A percentile compares a stretch with the other conserved stretches of the same genome.
Evolutionary conservation across 164 flowering plant genomes (phyloP).

Genomic region (Malania oleifera): DNA sequence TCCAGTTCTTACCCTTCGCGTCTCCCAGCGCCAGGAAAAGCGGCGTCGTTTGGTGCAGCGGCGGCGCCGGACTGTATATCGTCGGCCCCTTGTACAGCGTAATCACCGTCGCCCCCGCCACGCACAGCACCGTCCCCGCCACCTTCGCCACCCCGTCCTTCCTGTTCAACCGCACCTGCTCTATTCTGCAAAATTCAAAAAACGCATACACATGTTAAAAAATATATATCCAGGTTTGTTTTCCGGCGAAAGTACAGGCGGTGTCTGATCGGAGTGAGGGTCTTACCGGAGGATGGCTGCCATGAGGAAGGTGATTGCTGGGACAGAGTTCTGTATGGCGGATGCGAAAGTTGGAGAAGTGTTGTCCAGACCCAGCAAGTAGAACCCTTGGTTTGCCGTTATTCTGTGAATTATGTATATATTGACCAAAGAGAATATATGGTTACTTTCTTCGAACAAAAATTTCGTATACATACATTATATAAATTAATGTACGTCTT

Average conservation of each 20-base stretch:
- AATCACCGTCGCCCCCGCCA: conserved; percentile 87
- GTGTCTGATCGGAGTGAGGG: no score
- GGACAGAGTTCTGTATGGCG: conserved; percentile 96
- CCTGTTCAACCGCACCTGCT: conserved; percentile 64
- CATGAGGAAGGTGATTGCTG: conserved; percentile 98
- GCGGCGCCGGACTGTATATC: conserved; percentile 57
- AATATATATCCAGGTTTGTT: not conserved
- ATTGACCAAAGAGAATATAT: not conserved
- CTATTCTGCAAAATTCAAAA: conserved; percentile 57
- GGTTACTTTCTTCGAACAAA: no score
- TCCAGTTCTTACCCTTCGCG: conserved; percentile 84
- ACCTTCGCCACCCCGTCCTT: conserved; percentile 87
- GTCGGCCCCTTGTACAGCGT: conserved; percentile 91
- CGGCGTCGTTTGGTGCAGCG: conserved; percentile 19
- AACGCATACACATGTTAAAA: not conserved
- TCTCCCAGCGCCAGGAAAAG: conserved; percentile 47
- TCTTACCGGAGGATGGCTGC: conserved; percentile 81
- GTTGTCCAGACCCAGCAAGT: conserved; percentile 88
- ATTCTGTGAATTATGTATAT: conserved; percentile 45
- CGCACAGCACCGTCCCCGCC: conserved; percentile 65
- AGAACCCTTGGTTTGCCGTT: conserved; percentile 97
- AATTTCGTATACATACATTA: no score
- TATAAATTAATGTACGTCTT: no score
- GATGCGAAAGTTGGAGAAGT: conserved; percentile 98
- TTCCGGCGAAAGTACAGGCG: not conserved